A percentile compares a stretch with the other conserved stretches of the same genome.
Conservation (phyloP, 1,284 basidiomycete species). For the Pterula multifida region DNA sequence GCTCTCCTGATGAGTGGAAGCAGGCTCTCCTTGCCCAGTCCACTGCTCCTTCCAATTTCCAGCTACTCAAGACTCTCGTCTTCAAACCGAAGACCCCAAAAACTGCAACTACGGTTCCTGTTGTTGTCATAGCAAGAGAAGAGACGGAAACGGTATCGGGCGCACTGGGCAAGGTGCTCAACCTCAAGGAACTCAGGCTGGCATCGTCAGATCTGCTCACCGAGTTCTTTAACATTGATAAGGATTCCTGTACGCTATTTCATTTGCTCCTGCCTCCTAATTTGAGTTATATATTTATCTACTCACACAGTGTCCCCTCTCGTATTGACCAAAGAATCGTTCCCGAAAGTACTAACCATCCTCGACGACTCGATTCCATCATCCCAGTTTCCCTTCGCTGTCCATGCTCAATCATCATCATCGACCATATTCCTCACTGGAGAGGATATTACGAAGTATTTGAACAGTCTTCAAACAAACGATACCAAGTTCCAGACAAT, state of each 20-base stretch:
- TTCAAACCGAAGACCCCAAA: conserved; percentile 92
- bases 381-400: conserved; percentile 52
- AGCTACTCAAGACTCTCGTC: conserved; percentile 74
- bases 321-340: conserved; percentile 56
- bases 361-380: conserved; percentile 69
- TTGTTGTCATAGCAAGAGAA: conserved; percentile 81
- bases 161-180: conserved; percentile 72
- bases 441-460: conserved; percentile 60
- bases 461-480: conserved; percentile 57
- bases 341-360: conserved; percentile 67
- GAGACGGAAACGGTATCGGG: conserved; percentile 70
- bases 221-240: conserved; percentile 77
- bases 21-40: conserved; percentile 40
- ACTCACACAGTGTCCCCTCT: conserved; percentile 62
- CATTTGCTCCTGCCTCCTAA: conserved; percentile 4
- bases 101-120: conserved; percentile 71
- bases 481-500: conserved; percentile 55
- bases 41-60: conserved; percentile 44
- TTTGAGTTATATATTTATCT: background rate
- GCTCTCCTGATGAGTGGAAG: conserved; percentile 59
- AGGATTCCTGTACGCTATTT: conserved; percentile 66
- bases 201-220: conserved; percentile 83
- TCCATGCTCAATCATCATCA: conserved; percentile 64
- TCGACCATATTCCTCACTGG: conserved; percentile 70
- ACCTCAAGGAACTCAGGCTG: conserved; percentile 81